These are phyloP conservation scores for Lepidium didymum DNA, from an alignment of 345 rosid genomes.

Conservation along the genomic window DNA sequence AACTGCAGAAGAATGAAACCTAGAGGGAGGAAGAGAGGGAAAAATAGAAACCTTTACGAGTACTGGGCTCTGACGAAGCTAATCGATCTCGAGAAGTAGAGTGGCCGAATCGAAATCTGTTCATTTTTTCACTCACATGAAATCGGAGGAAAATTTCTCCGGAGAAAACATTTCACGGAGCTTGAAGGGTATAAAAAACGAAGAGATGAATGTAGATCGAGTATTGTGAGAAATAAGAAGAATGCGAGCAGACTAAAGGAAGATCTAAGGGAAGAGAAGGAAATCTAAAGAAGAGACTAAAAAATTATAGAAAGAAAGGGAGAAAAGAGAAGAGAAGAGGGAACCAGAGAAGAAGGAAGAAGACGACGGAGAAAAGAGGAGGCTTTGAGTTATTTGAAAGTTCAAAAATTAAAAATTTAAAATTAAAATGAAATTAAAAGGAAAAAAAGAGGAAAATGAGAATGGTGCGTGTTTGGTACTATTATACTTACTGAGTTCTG, in stretches of 20 bases:
- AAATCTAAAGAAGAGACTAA: background rate
- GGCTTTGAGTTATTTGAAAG: constrained; percentile 41
- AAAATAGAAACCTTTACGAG: constrained; percentile 33
- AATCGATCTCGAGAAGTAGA: constrained; percentile 32
- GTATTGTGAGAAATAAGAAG: constrained; percentile 17
- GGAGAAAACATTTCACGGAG: background rate
- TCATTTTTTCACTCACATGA: constrained; percentile 43
- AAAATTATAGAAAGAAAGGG: background rate
- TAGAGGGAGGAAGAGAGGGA: background rate
- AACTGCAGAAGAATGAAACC: background rate
- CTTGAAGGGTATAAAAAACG: background rate
- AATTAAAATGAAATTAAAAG: background rate
- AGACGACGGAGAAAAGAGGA: constrained; percentile 23
- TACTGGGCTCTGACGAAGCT: constrained; percentile 11
- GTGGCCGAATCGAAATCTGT: constrained; percentile 32
- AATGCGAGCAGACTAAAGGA: background rate
- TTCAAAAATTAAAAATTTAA: constrained; percentile 44
- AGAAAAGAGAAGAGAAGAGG: constrained; percentile 10
- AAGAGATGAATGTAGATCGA: constrained; percentile 32
- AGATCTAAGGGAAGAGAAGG: constrained; percentile 21
- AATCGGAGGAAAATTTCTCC: background rate
- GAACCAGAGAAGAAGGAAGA: background rate
- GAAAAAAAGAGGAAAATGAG: background rate
- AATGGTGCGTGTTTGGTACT: constrained; percentile 6
- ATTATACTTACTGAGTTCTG: constrained; percentile 13